Base-by-base conservation (phyloP, 2,329 filamentous ascomycete species). In the Pestalotiopsis sp. region DNA sequence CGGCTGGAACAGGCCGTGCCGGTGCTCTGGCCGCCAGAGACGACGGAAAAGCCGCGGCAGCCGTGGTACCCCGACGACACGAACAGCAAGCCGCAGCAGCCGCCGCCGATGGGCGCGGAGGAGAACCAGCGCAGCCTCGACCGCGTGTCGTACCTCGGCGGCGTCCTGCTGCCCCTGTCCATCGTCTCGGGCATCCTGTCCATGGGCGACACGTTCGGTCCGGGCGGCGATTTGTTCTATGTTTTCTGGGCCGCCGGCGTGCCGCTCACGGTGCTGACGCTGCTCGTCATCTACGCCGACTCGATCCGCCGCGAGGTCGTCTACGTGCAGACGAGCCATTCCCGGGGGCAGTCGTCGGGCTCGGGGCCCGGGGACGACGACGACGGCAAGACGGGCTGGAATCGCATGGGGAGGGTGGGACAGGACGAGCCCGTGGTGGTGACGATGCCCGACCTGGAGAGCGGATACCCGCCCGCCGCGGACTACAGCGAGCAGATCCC, bases 141-240 rank as follows among this genome's bases (percentile, higher is more conserved):
- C 73, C 81, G 84, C 5, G 81, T 86, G 14, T 77, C 82, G 1
- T 86, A 86, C 73, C 78, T 86, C 11, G 84, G 84, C 61, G 84
- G 83, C 0, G 72, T 86, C 1, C 75, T 86, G 4, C 78, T 86
- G 1, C 84, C 84, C 2, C 72, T 86, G 20, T 83, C 81, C 3
- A 78, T 86, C 14, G 80, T 86, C 4, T 81, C 83, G 0, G 79
- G 82, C 13, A 78, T 86, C 9, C 75, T 86, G 14, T 82, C 81
- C 14, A 86, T 86, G 75, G 79, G 81, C 35, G 81, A 81, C 7
- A 73, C 78, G 1, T 86, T 81, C 70, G 80, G 79, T 0, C 83
- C 84, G 0, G 78, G 75, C n/a, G 78, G 78, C 0, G 39, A 69
- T 17, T 73, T 74, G 20, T 86, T 86, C 73, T 86, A 79, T 78